These are phyloP conservation scores for Scenedesmus sp. DNA, from an alignment of 163 green algal genomes.

Conservation along the genomic window DNA sequence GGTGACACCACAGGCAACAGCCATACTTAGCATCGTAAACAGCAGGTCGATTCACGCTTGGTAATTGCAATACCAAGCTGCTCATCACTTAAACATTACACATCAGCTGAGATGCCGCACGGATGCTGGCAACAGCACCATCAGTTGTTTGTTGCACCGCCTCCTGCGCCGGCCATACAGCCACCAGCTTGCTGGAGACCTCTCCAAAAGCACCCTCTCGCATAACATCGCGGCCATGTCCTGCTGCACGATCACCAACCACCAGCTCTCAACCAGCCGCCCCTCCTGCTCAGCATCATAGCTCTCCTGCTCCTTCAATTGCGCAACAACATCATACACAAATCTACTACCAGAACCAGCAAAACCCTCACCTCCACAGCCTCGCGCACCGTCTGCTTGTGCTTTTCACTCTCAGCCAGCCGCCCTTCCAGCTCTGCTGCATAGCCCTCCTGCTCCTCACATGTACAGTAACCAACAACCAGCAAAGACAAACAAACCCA, in stretches of 20 bases:
- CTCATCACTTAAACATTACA: neutral
- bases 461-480: too few relatives aligned
- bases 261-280: neutral
- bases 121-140: too few relatives aligned
- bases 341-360: too few relatives aligned
- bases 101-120: too few relatives aligned
- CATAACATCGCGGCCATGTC: neutral
- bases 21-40: neutral
- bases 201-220: neutral
- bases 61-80: neutral
- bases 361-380: neutral
- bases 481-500: too few relatives aligned
- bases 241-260: too few relatives aligned
- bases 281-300: neutral
- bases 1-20: too few relatives aligned
- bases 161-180: neutral
- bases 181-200: neutral
- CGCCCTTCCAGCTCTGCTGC: neutral
- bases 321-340: neutral
- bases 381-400: constrained; percentile 1
- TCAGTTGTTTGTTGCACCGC: too few relatives aligned
- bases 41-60: neutral
- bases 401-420: constrained; percentile 16
- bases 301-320: neutral
- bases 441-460: neutral